Evolutionary conservation across 768 basidiomycete species (phyloP), one percentile per base, ranked within the genome.

Genomic region (Leccinum incarnatum): DNA sequence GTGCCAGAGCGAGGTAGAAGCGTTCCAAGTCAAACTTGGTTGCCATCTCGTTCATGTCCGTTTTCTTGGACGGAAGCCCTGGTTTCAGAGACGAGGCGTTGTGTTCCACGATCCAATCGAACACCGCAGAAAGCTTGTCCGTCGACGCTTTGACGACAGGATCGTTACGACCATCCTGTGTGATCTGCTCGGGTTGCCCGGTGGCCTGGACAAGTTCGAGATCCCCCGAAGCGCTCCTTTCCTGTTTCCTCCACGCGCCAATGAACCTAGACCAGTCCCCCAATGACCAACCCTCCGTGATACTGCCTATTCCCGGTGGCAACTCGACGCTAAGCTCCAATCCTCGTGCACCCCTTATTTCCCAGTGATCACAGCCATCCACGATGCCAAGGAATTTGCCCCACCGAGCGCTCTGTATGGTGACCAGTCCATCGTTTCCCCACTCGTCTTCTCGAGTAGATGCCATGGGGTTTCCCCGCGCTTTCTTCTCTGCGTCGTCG

Each of bases 361-460:
- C 90, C 97, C 97, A 99, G 68, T 99, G 97, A 77, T 99, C 95
- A 65, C 87, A 89, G 2, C 87, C 89, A 62, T 96, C 90, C 67
- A 98, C 78, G 17, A 84, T 84, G 4, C 97, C 97, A 32, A 99
- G 76, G 71, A 95, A 98, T 68, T 97, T 92, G 17, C 97, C 97
- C 95, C 96, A 98, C 63, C 87, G 86, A 5, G 97, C 93, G 65
- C 89, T 91, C 63, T 91, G 86, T n/a, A 99, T 80, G 15, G 89
- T 89, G 15, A 98, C 95, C 36, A 98, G 79, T 0, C 93, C 94
- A 66, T 98, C 95, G 69, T 97, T 95, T 0, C 94, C 95, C 83
- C 87, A 86, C 51, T 83, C 77, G 17, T 76, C 67, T 45, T 84
- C 83, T 54, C 75, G 75, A 10, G 52, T 48, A 4, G 57, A 34